phyloP scores from a whole-genome alignment of 148 eudicot genomes.

The Rhododendron henanense region DNA sequence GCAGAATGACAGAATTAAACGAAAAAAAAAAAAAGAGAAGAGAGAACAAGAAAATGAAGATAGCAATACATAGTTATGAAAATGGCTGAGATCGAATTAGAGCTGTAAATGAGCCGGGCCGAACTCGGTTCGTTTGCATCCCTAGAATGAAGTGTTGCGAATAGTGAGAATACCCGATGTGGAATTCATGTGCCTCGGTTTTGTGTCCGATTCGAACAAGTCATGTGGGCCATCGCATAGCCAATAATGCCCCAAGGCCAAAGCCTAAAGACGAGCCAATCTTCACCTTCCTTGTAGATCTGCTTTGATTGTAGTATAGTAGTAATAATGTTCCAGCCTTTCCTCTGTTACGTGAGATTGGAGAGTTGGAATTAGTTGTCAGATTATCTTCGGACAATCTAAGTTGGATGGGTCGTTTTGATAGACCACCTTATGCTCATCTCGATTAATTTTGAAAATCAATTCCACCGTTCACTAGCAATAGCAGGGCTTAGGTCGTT shows the following conservation, averaged over 20 bases:
- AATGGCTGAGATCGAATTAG: too few relatives aligned
- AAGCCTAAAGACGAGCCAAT: background rate
- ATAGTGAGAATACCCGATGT: background rate
- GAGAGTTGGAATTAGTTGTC: background rate
- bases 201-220: background rate
- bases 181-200: background rate
- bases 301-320: background rate
- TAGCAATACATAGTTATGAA: background rate
- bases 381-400: background rate
- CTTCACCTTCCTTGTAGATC: background rate
- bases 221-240: background rate
- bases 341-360: background rate
- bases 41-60: background rate
- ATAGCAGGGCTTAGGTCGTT: too few relatives aligned
- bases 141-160: too few relatives aligned
- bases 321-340: background rate
- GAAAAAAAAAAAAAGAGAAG: too few relatives aligned
- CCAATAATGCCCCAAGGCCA: background rate
- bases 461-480: too few relatives aligned
- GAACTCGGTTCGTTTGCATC: too few relatives aligned
- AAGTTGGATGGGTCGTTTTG: background rate
- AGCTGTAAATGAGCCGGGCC: too few relatives aligned
- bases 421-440: rapidly evolving
- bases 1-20: background rate
- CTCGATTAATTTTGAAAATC: too few relatives aligned